Conservation (phyloP, 1,139 yeast species). For the Saccharomyces hybrid region DNA sequence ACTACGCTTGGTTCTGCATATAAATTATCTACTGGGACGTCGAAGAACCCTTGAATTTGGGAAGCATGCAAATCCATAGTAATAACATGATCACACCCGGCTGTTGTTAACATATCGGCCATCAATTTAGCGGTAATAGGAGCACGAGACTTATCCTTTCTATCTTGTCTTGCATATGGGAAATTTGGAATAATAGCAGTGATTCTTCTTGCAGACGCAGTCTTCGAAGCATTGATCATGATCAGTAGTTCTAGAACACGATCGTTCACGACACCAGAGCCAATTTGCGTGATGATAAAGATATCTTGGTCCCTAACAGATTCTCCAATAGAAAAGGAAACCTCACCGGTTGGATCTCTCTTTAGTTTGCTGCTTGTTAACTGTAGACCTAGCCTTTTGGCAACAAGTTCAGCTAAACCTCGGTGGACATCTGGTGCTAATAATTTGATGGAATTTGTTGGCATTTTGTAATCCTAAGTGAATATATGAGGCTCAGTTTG, state of each 20-base stretch:
- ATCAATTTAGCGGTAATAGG: conserved; percentile 95
- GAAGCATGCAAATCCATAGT: conserved; percentile 98
- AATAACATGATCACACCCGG: conserved; percentile 94
- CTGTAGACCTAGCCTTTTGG: conserved; percentile 54
- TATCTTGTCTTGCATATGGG: conserved; percentile 96
- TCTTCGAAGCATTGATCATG: conserved; percentile 91
- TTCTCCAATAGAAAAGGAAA: conserved; percentile 87
- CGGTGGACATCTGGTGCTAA: conserved; percentile 86
- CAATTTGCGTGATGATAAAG: conserved; percentile 80
- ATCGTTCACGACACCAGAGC: conserved; percentile 88
- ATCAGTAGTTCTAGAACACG: conserved; percentile 78
- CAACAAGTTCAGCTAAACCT: conserved; percentile 79
- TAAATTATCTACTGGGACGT: conserved; percentile 91
- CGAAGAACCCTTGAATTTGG: conserved; percentile 95
- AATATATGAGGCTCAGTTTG: background rate
- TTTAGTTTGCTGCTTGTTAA: conserved; percentile 60
- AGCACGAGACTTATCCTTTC: conserved; percentile 93
- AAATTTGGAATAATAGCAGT: conserved; percentile 94
- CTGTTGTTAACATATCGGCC: conserved; percentile 92
- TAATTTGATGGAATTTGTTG: conserved; percentile 78
- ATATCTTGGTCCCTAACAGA: conserved; percentile 96
- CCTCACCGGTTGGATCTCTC: conserved; percentile 75
- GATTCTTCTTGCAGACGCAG: conserved; percentile 90
- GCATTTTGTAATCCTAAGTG: conserved; percentile 37
- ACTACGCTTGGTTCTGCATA: conserved; percentile 95